phyloP scores from a whole-genome alignment of 2,329 filamentous ascomycete species.

The Aspergillus brasiliensis region DNA sequence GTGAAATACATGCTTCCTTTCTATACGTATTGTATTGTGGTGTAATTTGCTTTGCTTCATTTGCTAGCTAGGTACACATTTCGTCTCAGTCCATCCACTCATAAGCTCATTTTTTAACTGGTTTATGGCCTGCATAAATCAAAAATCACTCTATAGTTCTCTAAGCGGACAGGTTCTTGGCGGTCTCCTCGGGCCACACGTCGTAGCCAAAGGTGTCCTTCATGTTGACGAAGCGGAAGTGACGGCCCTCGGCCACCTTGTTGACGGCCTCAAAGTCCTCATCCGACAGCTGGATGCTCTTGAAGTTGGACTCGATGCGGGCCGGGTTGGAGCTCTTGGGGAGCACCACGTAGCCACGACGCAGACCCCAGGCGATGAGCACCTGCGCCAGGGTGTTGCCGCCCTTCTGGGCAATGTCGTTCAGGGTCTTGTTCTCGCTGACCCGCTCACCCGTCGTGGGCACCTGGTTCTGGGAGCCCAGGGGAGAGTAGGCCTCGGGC shows the following conservation, averaged over 20 bases:
- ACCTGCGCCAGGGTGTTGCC: conserved; percentile 63
- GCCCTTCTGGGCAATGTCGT: conserved; percentile 59
- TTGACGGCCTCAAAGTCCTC: conserved; percentile 64
- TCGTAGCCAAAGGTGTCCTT: conserved; percentile 78
- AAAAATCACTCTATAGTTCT: neutral
- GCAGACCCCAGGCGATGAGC: conserved; percentile 66
- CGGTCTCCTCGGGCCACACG: conserved; percentile 64
- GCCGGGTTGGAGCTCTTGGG: conserved; percentile 70
- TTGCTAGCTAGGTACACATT: neutral
- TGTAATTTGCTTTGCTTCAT: neutral
- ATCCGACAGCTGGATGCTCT: conserved; percentile 60
- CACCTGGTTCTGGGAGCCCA: conserved; percentile 69
- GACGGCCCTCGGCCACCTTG: conserved; percentile 65
- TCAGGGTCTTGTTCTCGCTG: conserved; percentile 60
- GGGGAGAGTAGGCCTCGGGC: conserved; percentile 47
- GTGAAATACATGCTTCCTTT: neutral
- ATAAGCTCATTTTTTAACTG: neutral
- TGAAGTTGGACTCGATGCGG: conserved; percentile 69
- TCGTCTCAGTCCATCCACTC: neutral
- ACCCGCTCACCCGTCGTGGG: conserved; percentile 69
- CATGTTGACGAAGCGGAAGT: conserved; percentile 77
- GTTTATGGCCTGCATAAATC: conserved; percentile 24
- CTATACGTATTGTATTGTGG: neutral
- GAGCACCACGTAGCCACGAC: conserved; percentile 67
- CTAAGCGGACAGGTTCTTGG: conserved; percentile 36